Base-by-base conservation (phyloP, 768 basidiomycete species). In the Mycena maculata region DNA sequence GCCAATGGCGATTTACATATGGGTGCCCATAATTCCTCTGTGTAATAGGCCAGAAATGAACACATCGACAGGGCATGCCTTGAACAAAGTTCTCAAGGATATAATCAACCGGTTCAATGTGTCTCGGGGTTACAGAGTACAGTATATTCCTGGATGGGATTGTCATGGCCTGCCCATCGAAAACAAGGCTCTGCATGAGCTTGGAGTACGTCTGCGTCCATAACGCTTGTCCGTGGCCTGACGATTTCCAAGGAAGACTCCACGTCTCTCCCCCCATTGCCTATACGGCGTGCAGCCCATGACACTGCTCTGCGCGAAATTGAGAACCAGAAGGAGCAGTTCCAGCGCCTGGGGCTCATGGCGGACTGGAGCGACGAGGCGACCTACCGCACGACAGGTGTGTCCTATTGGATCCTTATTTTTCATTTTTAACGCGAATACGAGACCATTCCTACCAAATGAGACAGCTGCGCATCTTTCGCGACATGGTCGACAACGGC, bases 151-250 rank as follows among this genome's bases (percentile, higher is more conserved):
- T 38, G 97, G 97, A 12, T 99, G 95, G 95, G 97, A 99, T 74
- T 99, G 97, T 73, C 97, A 99, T 76, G 97, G 97, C 8, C 87
- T 98, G 15, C 97, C 97, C 0, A 98, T 99, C 67, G 97, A 99
- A 77, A 94, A 95, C 71, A 98, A 98, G 74, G 93, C 96, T 0
- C 80, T 99, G 38, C 83, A 91, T 65, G 86, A 91, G 25, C 83
- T 97, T 28, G 85, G 87, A 60, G 93, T 93, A 74, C 60, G 87
- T 74, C 47, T 20, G 39, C 8, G 10, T 62, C 42, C 11, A 2
- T 42, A 5, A 36, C 57, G 23, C 28, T 55, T 30, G n/a, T 33
- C 49, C 64, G 18, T 39, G 31, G 1, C 18, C 52, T 69, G 5
- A 65, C 42, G 53, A 30, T 47, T 22, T 16, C 64, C 60, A 53